phyloP scores from a whole-genome alignment of 2,329 filamentous ascomycete genomes.

The Grosmannia penicillata region DNA sequence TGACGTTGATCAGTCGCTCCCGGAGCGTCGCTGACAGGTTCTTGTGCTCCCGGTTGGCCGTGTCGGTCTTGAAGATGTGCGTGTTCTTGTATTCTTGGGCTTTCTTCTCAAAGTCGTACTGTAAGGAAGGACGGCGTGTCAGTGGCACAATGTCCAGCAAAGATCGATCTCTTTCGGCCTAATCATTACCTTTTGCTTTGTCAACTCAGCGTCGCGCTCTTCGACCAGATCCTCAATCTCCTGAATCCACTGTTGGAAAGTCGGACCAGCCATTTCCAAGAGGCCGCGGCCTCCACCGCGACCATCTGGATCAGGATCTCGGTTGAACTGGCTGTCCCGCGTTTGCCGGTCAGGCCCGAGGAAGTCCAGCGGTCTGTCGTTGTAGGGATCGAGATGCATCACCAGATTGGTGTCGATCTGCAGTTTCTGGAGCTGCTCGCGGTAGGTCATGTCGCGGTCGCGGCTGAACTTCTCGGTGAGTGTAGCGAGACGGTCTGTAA shows the following conservation, averaged over 20 bases:
- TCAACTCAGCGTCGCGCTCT: conserved; percentile 69
- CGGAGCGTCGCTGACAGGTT: conserved; percentile 45
- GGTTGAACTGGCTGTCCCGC: conserved; percentile 18
- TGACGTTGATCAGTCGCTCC: conserved; percentile 51
- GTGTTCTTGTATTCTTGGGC: conserved; percentile 43
- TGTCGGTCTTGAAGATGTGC: conserved; percentile 45
- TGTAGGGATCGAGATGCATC: conserved; percentile 71
- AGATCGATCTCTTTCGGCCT: background rate
- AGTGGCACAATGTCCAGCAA: background rate
- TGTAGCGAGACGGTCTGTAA: conserved; percentile 63
- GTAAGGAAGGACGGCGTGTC: background rate
- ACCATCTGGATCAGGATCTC: conserved; percentile 19
- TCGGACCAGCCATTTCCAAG: conserved; percentile 63
- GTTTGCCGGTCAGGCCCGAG: conserved; percentile 15
- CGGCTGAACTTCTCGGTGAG: conserved; percentile 66
- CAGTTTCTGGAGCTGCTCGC: conserved; percentile 80
- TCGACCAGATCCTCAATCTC: conserved; percentile 82
- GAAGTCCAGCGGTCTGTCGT: conserved; percentile 28
- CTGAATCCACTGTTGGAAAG: conserved; percentile 73
- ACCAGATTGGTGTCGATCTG: conserved; percentile 82
- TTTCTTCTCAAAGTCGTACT: conserved; percentile 52
- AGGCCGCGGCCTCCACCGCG: conserved; percentile 34
- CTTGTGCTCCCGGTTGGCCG: conserved; percentile 46
- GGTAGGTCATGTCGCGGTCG: conserved; percentile 71
- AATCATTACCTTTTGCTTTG: conserved; percentile 58